Conservation (phyloP, 2,329 filamentous ascomycete genomes). For the Penicillium thymicola region DNA sequence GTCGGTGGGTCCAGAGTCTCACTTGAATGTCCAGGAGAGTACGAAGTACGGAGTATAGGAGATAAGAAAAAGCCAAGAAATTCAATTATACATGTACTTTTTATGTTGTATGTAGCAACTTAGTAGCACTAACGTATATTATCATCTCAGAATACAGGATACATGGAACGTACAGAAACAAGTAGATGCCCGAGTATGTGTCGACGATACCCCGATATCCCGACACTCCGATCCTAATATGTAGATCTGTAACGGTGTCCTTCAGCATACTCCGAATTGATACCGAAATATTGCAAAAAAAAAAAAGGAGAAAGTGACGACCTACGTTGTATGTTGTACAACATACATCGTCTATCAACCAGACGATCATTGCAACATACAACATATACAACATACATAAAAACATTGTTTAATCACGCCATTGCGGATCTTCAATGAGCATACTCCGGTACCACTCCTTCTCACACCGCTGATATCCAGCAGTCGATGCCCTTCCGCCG, state of each 20-base stretch:
- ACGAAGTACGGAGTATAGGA: too few relatives aligned
- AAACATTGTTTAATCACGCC: background rate
- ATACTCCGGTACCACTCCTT: background rate
- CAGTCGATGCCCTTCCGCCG: conserved; percentile 34
- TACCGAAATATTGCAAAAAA: background rate
- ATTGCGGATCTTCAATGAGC: background rate
- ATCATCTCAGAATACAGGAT: background rate
- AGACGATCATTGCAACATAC: background rate
- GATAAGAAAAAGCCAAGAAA: background rate
- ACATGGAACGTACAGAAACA: background rate
- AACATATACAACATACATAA: background rate
- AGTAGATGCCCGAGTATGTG: background rate
- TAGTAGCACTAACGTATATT: background rate
- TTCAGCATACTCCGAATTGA: background rate
- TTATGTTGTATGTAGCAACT: background rate
- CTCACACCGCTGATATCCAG: conserved; percentile 24
- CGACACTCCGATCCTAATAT: conserved; percentile 1
- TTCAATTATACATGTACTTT: background rate
- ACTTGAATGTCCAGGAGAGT: background rate
- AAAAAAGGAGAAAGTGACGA: background rate
- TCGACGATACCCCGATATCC: background rate
- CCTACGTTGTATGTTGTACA: background rate
- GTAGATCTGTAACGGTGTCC: conserved; percentile 5
- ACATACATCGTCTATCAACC: background rate
- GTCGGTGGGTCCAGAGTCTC: conserved; percentile 22